Base-by-base conservation (phyloP, 2,329 filamentous ascomycete genomes). In the Verticillium tricorpus region DNA sequence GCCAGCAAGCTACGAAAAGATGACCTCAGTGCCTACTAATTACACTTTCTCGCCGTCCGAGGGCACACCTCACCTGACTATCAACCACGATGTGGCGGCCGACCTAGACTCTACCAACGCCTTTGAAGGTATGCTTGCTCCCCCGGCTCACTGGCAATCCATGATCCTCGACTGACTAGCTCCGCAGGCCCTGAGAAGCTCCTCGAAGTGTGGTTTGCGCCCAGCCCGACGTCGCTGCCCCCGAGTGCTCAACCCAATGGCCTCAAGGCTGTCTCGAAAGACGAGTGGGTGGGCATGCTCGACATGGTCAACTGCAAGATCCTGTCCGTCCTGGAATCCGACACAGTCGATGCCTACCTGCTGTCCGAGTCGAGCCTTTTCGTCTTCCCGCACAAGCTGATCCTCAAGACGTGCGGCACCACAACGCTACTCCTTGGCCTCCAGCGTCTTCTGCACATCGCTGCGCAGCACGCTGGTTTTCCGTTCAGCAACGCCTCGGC, bases 341-440 rank as follows among this genome's bases (percentile, higher is more conserved):
- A 97, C 66, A 89, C 94, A 73, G 90, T 98, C 69, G 95, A 99
- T 73, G 94, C 95, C 67, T 99, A 99, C 74, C 87, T 99, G 7
- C 84, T 99, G 61, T 99, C 95, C 66, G 95, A 99, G 80, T 98
- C 95, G 50, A 98, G 95, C 90, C 97, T 99, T 93, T 99, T 99
- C 74, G 92, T 99, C 69, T 99, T 97, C 77, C 93, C 93, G n/a
- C 95, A 99, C 85, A 99, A 99, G 83, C 85, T 99, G 66, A 97
- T 99, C 64, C 82, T 99, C 68, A 99, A 99, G 86, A 99, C 95
- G 8, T 99, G 95, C 72, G 95, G 95, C 64, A 99, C 95, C 28
- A 99, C 95, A 15, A 99, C 95, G 2, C 81, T 99, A 60, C 85
- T 99, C 7, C 89, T 91, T 57, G 95, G 95, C 22, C 84, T 99